Conservation (phyloP, 345 rosid genomes). For the Pugionium cornutum region DNA sequence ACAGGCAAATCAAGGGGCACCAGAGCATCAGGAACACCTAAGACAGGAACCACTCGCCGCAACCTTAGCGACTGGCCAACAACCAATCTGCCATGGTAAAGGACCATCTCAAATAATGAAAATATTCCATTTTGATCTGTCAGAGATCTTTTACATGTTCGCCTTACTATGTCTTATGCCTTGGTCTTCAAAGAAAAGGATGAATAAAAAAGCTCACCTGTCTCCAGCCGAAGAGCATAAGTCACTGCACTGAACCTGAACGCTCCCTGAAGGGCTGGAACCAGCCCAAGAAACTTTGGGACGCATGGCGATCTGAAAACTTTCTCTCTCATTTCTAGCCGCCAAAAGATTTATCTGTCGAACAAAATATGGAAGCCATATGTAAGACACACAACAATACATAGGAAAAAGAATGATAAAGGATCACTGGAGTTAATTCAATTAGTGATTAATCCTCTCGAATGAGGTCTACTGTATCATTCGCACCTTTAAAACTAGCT, state of each 20-base stretch:
- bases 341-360: constrained; percentile 85
- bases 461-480: background rate
- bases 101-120: constrained; percentile 33
- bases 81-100: constrained; percentile 56
- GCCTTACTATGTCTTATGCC: no score
- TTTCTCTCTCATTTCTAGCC: constrained; percentile 95
- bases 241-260: constrained; percentile 87
- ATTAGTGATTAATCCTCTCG: no score
- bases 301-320: constrained; percentile 89
- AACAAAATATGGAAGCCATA: constrained; percentile 21
- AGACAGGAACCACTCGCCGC: constrained; percentile 69
- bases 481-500: constrained; percentile 2
- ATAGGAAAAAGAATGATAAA: background rate
- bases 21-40: constrained; percentile 97
- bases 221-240: constrained; percentile 79
- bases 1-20: constrained; percentile 84
- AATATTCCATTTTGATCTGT: background rate
- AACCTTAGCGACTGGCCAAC: constrained; percentile 73
- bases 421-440: background rate
- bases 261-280: constrained; percentile 64
- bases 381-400: background rate
- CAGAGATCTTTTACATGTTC: background rate
- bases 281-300: constrained; percentile 91
- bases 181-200: background rate
- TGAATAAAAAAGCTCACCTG: constrained; percentile 54